Percentiles rank a stretch among this genome's conserved stretches.
These are phyloP conservation scores for Starmerella potacharoeniae DNA, from an alignment of 805 yeast species.

Conservation along the genomic window DNA sequence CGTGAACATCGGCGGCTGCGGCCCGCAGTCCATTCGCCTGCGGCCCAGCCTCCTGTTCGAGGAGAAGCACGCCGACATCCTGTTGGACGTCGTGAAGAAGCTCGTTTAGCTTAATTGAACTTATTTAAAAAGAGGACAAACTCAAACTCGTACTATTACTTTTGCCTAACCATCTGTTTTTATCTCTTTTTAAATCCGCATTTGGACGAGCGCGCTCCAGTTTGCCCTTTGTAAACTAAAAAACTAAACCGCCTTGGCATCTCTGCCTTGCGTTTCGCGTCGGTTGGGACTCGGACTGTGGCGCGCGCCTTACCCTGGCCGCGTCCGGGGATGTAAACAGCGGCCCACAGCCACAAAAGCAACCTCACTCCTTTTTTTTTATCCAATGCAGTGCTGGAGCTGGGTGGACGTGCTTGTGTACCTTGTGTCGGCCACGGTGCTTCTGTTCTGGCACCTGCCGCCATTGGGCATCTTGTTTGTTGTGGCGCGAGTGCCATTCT, in stretches of 20 bases:
- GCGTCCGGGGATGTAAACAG: not conserved
- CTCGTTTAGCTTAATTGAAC: conserved; percentile 13
- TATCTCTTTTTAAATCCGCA: too few relatives aligned
- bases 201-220: too few relatives aligned
- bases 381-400: conserved; percentile 21
- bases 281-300: not conserved
- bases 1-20: conserved; percentile 78
- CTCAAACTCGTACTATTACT: too few relatives aligned
- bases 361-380: not conserved
- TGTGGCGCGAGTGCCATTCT: not conserved
- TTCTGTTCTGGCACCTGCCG: conserved; percentile 2
- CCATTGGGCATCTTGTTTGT: not conserved
- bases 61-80: conserved; percentile 65
- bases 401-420: conserved; percentile 15
- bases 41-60: conserved; percentile 73
- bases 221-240: too few relatives aligned
- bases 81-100: conserved; percentile 38
- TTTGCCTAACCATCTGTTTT: too few relatives aligned
- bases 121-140: not conserved
- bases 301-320: not conserved
- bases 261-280: too few relatives aligned
- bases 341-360: not conserved
- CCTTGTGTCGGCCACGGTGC: not conserved
- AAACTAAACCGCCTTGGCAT: too few relatives aligned
- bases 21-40: conserved; percentile 63